Conservation (phyloP, 768 basidiomycete species). For the Mycena galericulata region DNA sequence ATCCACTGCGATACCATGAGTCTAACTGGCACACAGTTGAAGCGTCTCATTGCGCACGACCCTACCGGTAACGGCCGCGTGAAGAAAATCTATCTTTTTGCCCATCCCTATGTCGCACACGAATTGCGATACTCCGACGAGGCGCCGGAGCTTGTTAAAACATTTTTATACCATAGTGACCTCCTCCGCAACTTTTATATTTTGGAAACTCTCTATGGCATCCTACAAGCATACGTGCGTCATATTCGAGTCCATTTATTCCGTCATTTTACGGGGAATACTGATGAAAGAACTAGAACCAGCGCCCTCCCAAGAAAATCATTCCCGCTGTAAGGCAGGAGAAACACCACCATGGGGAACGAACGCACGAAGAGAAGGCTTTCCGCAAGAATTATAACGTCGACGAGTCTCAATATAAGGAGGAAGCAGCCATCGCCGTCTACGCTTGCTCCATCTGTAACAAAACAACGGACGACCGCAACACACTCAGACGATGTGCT, state of each 20-base stretch:
- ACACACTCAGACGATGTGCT: neutral
- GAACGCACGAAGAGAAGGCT: too few species aligned
- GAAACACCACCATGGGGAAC: too few species aligned
- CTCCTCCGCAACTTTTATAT: constrained; percentile 4
- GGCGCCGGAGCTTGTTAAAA: neutral
- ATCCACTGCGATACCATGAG: neutral
- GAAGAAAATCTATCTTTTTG: neutral
- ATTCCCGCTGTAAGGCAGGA: neutral
- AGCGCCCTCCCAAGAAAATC: neutral
- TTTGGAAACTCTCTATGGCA: neutral
- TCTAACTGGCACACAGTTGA: neutral
- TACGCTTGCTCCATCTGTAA: neutral
- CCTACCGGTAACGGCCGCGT: neutral
- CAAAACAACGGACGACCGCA: neutral
- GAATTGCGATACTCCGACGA: neutral
- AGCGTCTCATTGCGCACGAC: constrained; percentile 1
- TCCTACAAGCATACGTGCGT: neutral
- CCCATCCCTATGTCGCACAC: constrained; percentile 1
- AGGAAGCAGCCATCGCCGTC: neutral
- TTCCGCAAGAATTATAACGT: neutral
- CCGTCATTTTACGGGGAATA: neutral
- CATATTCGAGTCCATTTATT: too few species aligned
- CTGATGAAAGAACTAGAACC: neutral
- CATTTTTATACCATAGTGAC: neutral
- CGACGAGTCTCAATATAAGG: neutral